Base-by-base conservation (phyloP, 1,284 basidiomycete genomes). In the Boletellus deceptivus region DNA sequence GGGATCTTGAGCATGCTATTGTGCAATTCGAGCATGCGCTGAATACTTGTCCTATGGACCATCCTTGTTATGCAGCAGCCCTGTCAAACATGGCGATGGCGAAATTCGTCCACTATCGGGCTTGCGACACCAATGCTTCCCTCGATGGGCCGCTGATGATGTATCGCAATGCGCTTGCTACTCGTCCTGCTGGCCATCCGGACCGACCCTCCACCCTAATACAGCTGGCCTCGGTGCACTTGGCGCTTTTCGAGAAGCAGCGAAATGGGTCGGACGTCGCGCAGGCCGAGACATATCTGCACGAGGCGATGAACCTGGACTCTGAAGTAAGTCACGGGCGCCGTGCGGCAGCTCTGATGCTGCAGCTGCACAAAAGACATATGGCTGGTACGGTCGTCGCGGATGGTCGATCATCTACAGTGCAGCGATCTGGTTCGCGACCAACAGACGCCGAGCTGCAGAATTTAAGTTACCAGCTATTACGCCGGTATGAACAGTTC, bases 1-100 rank as follows among this genome's bases (percentile, higher is more conserved):
- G 16, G 31, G 29, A 56, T 27, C 47, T 56, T 4, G 39, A 52
- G 2, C 8, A 22, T n/a, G 39, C 55, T 17, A 48, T 43, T 7
- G 22, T 25, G 18, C 35, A 49, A 4, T 48, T 49, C 27, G 34
- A 48, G 18, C 9, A n/a, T 14, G 50, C 38, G 5, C 43, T 56
- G 11, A 29, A 56, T 27, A 34, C 24, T 33, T 56, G 55, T 41
- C 46, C 55, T 2, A 10, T 27, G 11, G 37, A 43, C 11, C 55
- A 56, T 25, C 46, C 55, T 29, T 35, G 50, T 31, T 46, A 50
- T 22, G 36, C 49, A 4, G 46, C 36, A 13, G 54, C 49, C 18
- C 39, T 48, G 16, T 55, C 44, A 11, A 55, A 55, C 42, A 22
- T 51, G 33, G 48, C 48, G 9, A 50, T 36, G 11, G 34, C 34